Base-by-base conservation (phyloP, 192 early-diverging fungal species). In the Mortierella alpina region DNA sequence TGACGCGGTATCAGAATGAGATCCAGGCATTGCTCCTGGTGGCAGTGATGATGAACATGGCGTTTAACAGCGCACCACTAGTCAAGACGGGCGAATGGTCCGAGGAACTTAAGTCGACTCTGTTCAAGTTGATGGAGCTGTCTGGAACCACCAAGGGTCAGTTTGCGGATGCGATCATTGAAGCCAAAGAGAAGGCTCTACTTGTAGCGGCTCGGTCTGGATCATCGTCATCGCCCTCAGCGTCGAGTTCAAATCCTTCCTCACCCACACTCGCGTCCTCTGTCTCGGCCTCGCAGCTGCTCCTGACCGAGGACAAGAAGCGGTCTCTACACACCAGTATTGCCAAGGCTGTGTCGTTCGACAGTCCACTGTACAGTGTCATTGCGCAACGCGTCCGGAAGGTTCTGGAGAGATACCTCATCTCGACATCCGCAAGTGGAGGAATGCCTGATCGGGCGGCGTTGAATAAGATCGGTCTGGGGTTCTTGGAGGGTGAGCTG, bases 1-100 rank as follows among this genome's bases (percentile, higher is more conserved):
- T 96, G 42, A 84, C 74, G 55, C 83, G 63, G 0, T 90, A 87
- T 62, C 93, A 95, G 79, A 93, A 94, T 68, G 92, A 94, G 57
- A 77, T 86, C 1, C 93, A 95, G 61, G 87, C 88, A 1, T 59
- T 95, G 23, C 88, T 85, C 0, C 86, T 94, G 42, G 88, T 90
- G 4, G 86, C 91, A 13, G 87, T 90, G 1, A 78, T 96, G 70
- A 45, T 92, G 48, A 93, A 93, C 85, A 75, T 96, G 20, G 83
- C 90, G 8, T 90, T 89, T 70, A 95, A 94, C 63, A 70, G 85
- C 69, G 84, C 85, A 3, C 70, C 76, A 0, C 77, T 87, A 14
- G 22, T 31, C 20, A 18, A 69, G 0, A 62, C 41, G 8, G 70
- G 47, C 20, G 79, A 44, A 55, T 72, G 20, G 48, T 87, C 31